These are phyloP conservation scores for Anisodus acutangulus DNA, from an alignment of 257 asterid species.

Conservation along the genomic window DNA sequence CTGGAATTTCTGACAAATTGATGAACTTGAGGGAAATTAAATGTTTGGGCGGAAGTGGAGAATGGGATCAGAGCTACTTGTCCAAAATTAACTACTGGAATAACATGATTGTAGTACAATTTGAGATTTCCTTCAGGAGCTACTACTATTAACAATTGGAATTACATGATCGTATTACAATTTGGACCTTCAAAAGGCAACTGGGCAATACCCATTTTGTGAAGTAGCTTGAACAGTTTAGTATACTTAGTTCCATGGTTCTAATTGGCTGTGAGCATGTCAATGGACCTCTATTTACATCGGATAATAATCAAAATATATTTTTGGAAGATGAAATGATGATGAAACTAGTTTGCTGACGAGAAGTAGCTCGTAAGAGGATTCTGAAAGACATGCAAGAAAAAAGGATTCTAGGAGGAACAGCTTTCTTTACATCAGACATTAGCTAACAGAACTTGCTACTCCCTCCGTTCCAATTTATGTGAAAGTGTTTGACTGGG, in stretches of 20 bases:
- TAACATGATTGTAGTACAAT: background rate
- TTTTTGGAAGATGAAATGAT: background rate
- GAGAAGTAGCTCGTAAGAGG: background rate
- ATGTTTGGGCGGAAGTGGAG: background rate
- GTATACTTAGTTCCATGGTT: background rate
- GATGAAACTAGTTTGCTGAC: background rate
- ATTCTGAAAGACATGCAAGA: background rate
- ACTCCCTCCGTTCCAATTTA: no score
- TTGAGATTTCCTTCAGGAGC: background rate
- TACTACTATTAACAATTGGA: background rate
- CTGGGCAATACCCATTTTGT: background rate
- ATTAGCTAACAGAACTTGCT: background rate
- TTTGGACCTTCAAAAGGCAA: background rate
- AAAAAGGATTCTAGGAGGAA: background rate
- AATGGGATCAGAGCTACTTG: background rate
- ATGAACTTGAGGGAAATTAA: background rate
- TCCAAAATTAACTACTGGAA: background rate
- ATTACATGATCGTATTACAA: background rate
- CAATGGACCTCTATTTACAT: background rate
- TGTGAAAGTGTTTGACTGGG: no score
- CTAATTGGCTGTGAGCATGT: constrained; percentile 2
- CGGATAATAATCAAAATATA: background rate
- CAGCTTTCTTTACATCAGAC: background rate
- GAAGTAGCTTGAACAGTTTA: constrained; percentile 15
- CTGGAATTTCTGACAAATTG: background rate